Evolutionary conservation across 2,329 filamentous ascomycete genomes (phyloP), one percentile per base, ranked within the genome.

Genomic region (Spiromastix sp.): DNA sequence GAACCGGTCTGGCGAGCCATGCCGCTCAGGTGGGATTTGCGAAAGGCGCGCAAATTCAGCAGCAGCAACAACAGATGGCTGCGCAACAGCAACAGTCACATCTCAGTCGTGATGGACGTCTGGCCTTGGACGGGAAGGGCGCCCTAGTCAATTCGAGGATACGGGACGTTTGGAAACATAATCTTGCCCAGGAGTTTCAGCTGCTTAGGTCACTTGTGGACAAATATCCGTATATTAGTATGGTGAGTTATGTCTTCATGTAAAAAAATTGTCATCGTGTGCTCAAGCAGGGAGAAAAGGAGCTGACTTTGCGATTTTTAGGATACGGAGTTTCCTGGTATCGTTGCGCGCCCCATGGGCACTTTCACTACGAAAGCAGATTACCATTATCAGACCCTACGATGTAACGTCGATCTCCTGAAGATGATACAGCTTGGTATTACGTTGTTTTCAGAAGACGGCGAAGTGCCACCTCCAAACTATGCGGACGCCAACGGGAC

Each of bases 291-390:
- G 38, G 47, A 37, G 33, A 42, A 36, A 37, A 44, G 39, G 19
- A 29, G 22, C 21, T 2, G 34, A 21, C 30, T 22, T 17, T 39
- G 15, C 29, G 27, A 26, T 26, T 34, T n/a, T 34, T 55, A 94
- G 87, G 91, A 98, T 57, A 95, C 91, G 16, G 89, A 96, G 57
- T 98, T 98, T 50, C 91, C 91, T n/a, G 91, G 91, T 38, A 86
- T 98, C 35, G 89, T 98, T 35, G 85, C 89, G 17, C 77, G 91
- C 47, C 91, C 91, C 2, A 96, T 98, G 71, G 91, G 91, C 32
- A 78, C 81, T 37, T 98, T 98, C 59, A 77, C 82, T 40, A 91
- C 84, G 40, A 96, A 95, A 65, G 91, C 86, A 46, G 89, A 95
- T 51, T 98, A 98, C 56, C 91, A 98, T 58, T 98, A 98, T 63